Evolutionary conservation across 2,329 filamentous ascomycete genomes (phyloP), one percentile per base, ranked within the genome.

Genomic region (Phoma sp.): DNA sequence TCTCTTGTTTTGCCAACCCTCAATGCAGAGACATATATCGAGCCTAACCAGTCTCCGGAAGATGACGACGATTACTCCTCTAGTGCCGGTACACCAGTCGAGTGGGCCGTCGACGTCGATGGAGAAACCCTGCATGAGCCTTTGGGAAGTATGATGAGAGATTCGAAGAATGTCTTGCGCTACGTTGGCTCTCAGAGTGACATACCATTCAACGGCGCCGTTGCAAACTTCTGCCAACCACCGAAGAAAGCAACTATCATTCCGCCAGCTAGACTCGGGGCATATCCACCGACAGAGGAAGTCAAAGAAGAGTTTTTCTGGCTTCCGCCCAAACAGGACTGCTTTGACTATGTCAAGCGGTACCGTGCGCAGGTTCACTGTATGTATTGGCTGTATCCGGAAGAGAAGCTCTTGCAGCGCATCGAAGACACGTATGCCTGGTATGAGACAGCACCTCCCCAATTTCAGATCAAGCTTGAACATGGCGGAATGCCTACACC

Each of bases 161-260:
- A 75, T 44, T 75, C 72, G 3, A 56, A 60, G 5, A 69, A 70
- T 18, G 66, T 64, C 44, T 73, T 65, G 36, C 66, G 72, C 11
- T 74, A 75, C 32, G 68, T 75, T 23, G 71, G 72, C 6, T 64
- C 69, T 11, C 70, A 75, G 43, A 74, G 71, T 14, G 71, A 74
- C 30, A 75, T 75, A 8, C 69, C 71, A 7, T 75, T 75, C 60
- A 75, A 74, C 43, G 70, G 69, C 23, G 71, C 70, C 5, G 69
- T 75, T 18, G 69, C 65, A 27, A 67, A 68, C 14, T 63, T 74
- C 35, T 68, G 69, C 32, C 61, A 57, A 13, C 36, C 59, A 24
- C 38, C 52, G 1, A 63, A 54, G 32, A 62, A 66, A 24, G 58
- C 66, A 8, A 61, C 59, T 8, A 70, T 75, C 27, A 75, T 75